Base-by-base conservation (phyloP, 805 yeast species). In the Pichia nakasei region DNA sequence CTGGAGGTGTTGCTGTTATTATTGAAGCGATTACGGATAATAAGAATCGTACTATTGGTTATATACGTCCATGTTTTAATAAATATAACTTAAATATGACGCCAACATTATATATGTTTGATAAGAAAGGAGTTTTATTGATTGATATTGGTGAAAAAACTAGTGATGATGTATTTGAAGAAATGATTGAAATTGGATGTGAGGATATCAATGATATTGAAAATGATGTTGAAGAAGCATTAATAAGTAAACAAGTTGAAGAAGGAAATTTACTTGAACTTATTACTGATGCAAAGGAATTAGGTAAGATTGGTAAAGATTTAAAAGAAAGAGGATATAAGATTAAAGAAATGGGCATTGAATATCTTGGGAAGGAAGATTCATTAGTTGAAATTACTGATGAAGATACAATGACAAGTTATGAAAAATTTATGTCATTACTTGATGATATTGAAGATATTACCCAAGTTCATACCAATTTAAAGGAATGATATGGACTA, bases 11-110 rank as follows among this genome's bases (percentile, higher is more conserved):
- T 2, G 85, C 96, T 0, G 69, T 88, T 38, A 74, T 91, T 4
- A 78, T 91, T 5, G 95, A 87, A 55, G 89, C 95, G 0, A 69
- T 80, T 39, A 91, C 97, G 0, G 96, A 91, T 58, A 91, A 87
- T 62, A 86, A 84, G 61, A 79, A 83, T 47, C 69, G 97, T 41
- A 81, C 96, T 0, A 74, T 87, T 31, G 82, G 85, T 15, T 71
- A 73, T 39, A 81, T 93, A 9, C 76, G 89, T 55, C 78, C 83
- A 9, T 81, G 85, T 4, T 78, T 91, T 59, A 74, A 80, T 35
- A 84, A 84, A 52, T 74, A 72, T 50, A 82, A 85, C 1, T 34
- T 56, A 24, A 70, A 80, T 26, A 66, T 87, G 59, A 76, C 93
- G 12, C 94, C 96, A 9, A 81, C 94, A 17, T 61, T 73, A 42